phyloP scores from a whole-genome alignment of 1,284 basidiomycete species.

The Apiotrichum sp. region DNA sequence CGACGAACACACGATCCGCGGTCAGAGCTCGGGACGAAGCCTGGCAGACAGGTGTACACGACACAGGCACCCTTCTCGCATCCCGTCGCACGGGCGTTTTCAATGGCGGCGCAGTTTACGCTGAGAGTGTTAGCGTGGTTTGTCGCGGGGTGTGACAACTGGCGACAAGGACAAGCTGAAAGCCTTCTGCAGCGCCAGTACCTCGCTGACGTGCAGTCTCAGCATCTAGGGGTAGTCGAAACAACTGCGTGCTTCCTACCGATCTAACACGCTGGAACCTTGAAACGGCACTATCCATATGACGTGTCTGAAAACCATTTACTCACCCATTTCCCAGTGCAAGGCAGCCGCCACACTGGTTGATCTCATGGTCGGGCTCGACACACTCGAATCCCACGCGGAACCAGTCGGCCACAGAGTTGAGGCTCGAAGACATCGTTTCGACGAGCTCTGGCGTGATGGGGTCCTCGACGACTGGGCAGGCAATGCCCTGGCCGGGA shows the following conservation, averaged over 20 bases:
- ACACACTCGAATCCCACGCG: conserved; percentile 48
- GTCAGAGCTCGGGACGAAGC: conserved; percentile 41
- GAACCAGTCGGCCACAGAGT: conserved; percentile 46
- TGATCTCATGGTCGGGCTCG: conserved; percentile 44
- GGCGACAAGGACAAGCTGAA: too few species aligned
- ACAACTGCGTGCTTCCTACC: too few species aligned
- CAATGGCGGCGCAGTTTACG: conserved; percentile 45
- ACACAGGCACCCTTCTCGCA: conserved; percentile 40
- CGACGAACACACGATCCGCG: conserved; percentile 26
- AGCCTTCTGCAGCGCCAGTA: too few species aligned
- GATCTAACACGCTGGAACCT: too few species aligned
- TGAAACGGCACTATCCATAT: too few species aligned
- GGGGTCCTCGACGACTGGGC: conserved; percentile 33
- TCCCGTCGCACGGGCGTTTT: conserved; percentile 40
- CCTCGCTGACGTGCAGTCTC: too few species aligned
- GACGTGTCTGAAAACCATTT: background rate
- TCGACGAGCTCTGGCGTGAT: conserved; percentile 27
- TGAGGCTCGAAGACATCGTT: conserved; percentile 30
- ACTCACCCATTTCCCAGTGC: conserved; percentile 45
- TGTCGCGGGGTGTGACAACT: too few species aligned
- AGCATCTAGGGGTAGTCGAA: too few species aligned
- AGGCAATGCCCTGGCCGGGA: conserved; percentile 42
- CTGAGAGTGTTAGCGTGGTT: conserved; percentile 19
- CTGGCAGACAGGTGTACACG: conserved; percentile 44
- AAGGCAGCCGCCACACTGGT: conserved; percentile 47